Evolutionary conservation across 202 grass and related monocot species (phyloP).

Genomic region (Brachypodium distachyon): DNA sequence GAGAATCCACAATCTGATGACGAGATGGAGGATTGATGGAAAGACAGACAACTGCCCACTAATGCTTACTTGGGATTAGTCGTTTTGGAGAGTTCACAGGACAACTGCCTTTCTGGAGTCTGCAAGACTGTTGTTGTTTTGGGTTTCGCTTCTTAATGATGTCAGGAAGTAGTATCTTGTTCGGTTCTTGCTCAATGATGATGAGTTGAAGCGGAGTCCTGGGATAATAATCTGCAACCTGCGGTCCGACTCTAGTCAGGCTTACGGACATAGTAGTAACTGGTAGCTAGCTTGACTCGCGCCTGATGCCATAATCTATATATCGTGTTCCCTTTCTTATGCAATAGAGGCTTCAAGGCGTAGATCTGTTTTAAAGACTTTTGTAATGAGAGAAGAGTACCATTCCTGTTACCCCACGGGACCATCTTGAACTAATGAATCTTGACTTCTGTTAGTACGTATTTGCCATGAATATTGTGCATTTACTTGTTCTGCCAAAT

Average conservation of each 20-base stretch:
- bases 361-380: constrained; percentile 22
- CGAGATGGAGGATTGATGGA: constrained; percentile 79
- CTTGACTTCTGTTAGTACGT: background rate
- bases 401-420: constrained; percentile 14
- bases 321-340: constrained; percentile 12
- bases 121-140: constrained; percentile 31
- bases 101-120: constrained; percentile 29
- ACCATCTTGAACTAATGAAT: constrained; percentile 15
- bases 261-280: constrained; percentile 43
- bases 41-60: background rate
- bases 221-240: constrained; percentile 20
- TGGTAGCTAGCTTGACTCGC: constrained; percentile 33
- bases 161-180: constrained; percentile 30
- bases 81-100: constrained; percentile 18
- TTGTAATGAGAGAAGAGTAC: constrained; percentile 11
- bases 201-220: constrained; percentile 10
- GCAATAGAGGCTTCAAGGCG: constrained; percentile 12
- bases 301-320: constrained; percentile 18
- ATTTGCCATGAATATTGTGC: background rate
- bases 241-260: constrained; percentile 7
- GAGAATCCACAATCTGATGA: constrained; percentile 71
- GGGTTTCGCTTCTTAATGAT: constrained; percentile 20
- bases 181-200: background rate
- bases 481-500: background rate
- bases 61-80: constrained; percentile 31